A percentile compares a stretch with the other conserved stretches of the same genome.
Conservation (phyloP, 108 stramenopile species). For the Conticribra guillardii region DNA sequence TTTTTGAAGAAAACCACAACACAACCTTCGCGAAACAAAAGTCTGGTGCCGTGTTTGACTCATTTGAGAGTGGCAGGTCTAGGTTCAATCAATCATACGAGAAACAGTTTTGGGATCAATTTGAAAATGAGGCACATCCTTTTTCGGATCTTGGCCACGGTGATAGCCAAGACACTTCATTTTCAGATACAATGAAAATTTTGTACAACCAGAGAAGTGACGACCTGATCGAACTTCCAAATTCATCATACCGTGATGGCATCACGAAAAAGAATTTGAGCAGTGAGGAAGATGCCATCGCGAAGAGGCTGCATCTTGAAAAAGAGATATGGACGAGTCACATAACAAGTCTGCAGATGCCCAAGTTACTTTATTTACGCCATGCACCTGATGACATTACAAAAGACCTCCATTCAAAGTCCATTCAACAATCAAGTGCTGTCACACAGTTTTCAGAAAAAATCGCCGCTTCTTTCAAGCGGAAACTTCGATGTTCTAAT, state of each 20-base stretch:
- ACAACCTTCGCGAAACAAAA: neutral
- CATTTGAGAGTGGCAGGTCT: conserved; percentile 21
- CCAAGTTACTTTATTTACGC: conserved; percentile 10
- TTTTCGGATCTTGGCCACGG: neutral
- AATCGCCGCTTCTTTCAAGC: too few relatives aligned
- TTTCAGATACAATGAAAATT: too few relatives aligned
- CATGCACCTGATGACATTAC: conserved; percentile 26
- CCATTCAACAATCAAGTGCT: neutral
- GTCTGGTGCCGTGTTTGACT: neutral
- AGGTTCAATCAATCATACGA: conserved; percentile 9
- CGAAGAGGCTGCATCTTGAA: neutral
- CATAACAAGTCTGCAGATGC: conserved; percentile 5
- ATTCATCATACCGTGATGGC: too few relatives aligned
- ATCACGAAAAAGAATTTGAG: neutral
- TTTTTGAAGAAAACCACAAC: neutral
- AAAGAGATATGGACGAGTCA: conserved; percentile 9
- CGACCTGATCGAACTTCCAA: too few relatives aligned
- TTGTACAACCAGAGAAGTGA: too few relatives aligned
- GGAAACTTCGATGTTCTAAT: too few relatives aligned
- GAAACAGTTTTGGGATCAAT: neutral
- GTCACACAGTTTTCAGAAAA: neutral
- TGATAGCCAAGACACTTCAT: neutral
- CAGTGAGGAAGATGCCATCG: neutral
- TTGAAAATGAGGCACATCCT: neutral
- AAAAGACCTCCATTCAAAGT: conserved; percentile 8